Evolutionary conservation across 148 eudicot species (phyloP), one percentile per base, ranked within the genome.

Genomic region (Amaranthus hypochondriacus): DNA sequence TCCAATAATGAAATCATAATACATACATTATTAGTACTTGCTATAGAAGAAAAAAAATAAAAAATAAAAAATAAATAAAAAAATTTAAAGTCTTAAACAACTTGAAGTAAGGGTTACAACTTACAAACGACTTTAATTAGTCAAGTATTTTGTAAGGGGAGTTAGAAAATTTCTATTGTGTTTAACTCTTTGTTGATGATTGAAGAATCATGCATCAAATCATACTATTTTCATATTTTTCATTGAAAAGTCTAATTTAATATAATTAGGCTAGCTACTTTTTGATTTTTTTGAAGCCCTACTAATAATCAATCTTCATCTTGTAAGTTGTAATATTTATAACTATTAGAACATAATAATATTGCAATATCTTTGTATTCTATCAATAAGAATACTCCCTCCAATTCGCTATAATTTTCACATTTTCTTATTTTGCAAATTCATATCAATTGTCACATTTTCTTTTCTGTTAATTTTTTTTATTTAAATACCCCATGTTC

Each of bases 131-230:
- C 51, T 39, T 51, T 51, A 18, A 28, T 44, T 28, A 52, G 5
- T 28, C 39, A 52, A 69, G 7, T 15, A 39, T 18, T 39, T 52
- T 53, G 15, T 51, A 11, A 28, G 4, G 39, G 15, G n/a, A 53
- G 72, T 21, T 28, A 48, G 15, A 47, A 69, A 28, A 49, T 10
- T 5, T 9, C 7, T 55, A 56, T 21, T 49, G 14, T 8, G 46
- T 65, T 47, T 65, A 47, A 46, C 43, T 52, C 10, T 47, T 65
- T 47, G 18, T 4, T 9, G 28, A 49, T 15, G 14, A 4, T 52
- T 53, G 57, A 8, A 65, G 50, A 65, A 14, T 53, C 18, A 69
- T 69, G 48, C 49, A 69, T 54, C 72, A 69, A 69, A 69, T 69
- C 72, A 39, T 54, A 6, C 13, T 69, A 61, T 69, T 54, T 54